Evolutionary conservation across 371 early-diverging fungal genomes (phyloP).

Genomic region (Smittium culicis): DNA sequence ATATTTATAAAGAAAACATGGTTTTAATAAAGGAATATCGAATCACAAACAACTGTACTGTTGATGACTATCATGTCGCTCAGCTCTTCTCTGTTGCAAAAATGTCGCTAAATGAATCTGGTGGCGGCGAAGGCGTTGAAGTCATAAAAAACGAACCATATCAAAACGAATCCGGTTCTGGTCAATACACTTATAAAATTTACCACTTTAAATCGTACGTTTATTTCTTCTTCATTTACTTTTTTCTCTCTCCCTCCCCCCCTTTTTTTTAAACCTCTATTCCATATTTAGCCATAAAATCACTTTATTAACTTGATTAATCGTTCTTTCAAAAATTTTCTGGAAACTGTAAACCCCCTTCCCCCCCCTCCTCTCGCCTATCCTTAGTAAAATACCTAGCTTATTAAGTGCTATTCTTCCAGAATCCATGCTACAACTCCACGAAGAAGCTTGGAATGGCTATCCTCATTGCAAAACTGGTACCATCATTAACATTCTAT

Average conservation of each 20-base stretch:
- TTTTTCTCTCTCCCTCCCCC: neutral
- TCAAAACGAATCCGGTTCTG: constrained; percentile 46
- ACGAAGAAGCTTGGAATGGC: constrained; percentile 73
- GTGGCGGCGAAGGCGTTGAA: constrained; percentile 59
- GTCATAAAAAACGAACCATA: constrained; percentile 55
- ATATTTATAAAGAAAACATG: no score
- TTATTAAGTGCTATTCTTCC: constrained; percentile 45
- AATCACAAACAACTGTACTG: constrained; percentile 52
- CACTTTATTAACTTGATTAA: neutral
- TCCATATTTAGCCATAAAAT: neutral
- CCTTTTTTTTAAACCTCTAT: neutral
- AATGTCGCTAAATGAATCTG: constrained; percentile 57
- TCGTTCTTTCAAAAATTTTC: no score
- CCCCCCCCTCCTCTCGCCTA: no score
- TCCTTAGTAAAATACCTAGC: constrained; percentile 40
- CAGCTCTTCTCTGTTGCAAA: constrained; percentile 59
- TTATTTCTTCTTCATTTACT: neutral
- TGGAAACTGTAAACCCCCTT: no score
- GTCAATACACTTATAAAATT: constrained; percentile 66
- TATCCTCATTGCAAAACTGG: constrained; percentile 67
- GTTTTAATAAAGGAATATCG: constrained; percentile 56
- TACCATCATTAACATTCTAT: constrained; percentile 22
- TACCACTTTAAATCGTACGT: constrained; percentile 36
- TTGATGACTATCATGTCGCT: constrained; percentile 54
- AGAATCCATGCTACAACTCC: constrained; percentile 44